Base-by-base conservation (phyloP, 805 yeast genomes). In the Saturnispora gosingensis region DNA sequence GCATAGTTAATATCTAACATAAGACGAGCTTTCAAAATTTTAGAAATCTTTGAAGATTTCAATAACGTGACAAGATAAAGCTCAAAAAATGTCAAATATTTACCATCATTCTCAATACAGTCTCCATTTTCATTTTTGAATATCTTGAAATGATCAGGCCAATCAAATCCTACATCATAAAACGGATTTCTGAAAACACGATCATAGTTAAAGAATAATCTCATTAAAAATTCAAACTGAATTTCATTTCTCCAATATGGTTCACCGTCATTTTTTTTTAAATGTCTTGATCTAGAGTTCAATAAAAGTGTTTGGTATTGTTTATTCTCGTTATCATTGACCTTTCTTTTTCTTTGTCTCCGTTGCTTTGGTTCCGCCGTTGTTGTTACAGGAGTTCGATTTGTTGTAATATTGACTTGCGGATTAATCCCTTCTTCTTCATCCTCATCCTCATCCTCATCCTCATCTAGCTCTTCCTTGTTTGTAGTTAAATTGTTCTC, bases 201-300 rank as follows among this genome's bases (percentile, higher is more conserved):
- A 43, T 75, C 68, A 28, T 75, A 71, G 62, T 88, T 84, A 59
- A 76, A 73, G 60, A 91, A 85, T 9, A 91, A 67, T 27, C 72
- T 71, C 46, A 74, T 70, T 50, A 91, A 69, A 58, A 90, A 87
- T 57, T 84, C 89, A 66, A 82, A 85, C 66, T 89, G 97, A 52
- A 91, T 83, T 60, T 91, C 98, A 51, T 71, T 76, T 46, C 98
- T 74, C 85, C 93, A 86, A 53, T 90, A 81, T 20, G 96, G 95
- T 60, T 86, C 95, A 5, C 98, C 97, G 62, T 91, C 98, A 18
- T 81, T 75, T 63, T 90, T 91, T 67, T 91, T 91, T 59, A 91
- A 66, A 65, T 83, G 89, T 44, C 86, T 71, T 4, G 66, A 55
- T 46, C 69, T 57, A 3, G 67, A 58, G 56, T 69, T 62, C 8